These are phyloP conservation scores for Talaromyces liani DNA, from an alignment of 495 filamentous ascomycete species.

Conservation along the genomic window DNA sequence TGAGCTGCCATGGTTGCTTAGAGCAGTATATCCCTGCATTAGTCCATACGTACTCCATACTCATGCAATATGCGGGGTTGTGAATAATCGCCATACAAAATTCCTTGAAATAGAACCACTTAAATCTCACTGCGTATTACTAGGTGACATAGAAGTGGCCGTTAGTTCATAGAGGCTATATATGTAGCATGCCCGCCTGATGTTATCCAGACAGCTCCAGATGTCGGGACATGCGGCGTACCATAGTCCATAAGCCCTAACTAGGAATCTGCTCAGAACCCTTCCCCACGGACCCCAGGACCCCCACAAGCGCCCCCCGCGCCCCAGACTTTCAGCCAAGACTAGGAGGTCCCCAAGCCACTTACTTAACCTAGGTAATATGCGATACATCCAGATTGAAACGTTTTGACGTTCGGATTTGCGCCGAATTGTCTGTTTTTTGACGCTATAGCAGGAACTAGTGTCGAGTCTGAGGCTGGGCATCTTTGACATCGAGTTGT, in stretches of 20 bases:
- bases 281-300: background rate
- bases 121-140: background rate
- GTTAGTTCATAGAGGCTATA: background rate
- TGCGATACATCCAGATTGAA: background rate
- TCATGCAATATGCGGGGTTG: background rate
- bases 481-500: background rate
- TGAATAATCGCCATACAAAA: background rate
- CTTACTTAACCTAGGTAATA: background rate
- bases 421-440: background rate
- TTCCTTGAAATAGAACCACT: background rate
- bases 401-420: background rate
- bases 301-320: background rate
- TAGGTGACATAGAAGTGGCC: background rate
- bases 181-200: background rate
- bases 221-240: background rate
- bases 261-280: background rate
- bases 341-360: background rate
- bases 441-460: background rate
- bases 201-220: background rate
- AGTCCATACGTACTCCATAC: background rate
- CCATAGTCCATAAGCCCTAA: background rate
- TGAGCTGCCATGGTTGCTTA: no score
- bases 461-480: background rate
- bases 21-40: background rate
- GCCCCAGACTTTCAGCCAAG: background rate